These are phyloP conservation scores for Trichoderma atroviride DNA, from an alignment of 2,329 filamentous ascomycete species.

Conservation along the genomic window DNA sequence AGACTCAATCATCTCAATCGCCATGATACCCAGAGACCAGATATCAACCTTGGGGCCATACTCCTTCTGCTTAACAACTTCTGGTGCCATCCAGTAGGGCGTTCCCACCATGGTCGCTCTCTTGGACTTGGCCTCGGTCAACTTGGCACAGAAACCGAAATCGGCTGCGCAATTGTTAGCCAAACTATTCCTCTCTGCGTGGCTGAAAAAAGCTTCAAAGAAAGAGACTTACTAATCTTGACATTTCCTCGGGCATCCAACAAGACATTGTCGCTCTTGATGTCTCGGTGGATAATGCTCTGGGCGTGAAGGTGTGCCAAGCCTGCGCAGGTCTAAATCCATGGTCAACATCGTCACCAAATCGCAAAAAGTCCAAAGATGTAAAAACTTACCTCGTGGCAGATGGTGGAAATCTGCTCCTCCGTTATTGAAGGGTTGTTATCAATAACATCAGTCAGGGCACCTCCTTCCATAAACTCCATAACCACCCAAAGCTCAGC, in stretches of 20 bases:
- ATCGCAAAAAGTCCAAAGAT: background rate
- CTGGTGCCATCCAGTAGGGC: slow-evolving; percentile 99
- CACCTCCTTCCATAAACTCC: slow-evolving; percentile 99
- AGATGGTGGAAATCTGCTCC: slow-evolving; percentile 97
- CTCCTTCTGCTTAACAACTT: slow-evolving; percentile 99
- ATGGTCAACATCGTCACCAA: background rate
- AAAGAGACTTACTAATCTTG: slow-evolving; percentile 79
- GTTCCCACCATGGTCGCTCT: slow-evolving; percentile 99
- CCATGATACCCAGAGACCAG: slow-evolving; percentile 99
- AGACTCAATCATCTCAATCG: slow-evolving; percentile 99
- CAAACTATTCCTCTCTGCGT: background rate
- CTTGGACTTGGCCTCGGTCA: slow-evolving; percentile 95
- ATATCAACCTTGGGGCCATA: slow-evolving; percentile 98
- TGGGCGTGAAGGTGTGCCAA: slow-evolving; percentile 92
- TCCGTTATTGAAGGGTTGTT: slow-evolving; percentile 94
- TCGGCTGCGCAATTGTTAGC: slow-evolving; percentile 67
- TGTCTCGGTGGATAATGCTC: slow-evolving; percentile 98
- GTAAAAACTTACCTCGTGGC: slow-evolving; percentile 72
- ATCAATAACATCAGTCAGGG: slow-evolving; percentile 97
- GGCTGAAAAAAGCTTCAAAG: background rate
- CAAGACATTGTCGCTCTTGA: slow-evolving; percentile 98
- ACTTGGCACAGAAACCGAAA: slow-evolving; percentile 98
- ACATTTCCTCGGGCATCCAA: slow-evolving; percentile 93
- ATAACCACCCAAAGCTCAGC: slow-evolving; percentile 99
- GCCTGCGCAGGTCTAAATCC: slow-evolving; percentile 87